Base-by-base conservation (phyloP, 1,284 basidiomycete species). In the Ustilago hordei region DNA sequence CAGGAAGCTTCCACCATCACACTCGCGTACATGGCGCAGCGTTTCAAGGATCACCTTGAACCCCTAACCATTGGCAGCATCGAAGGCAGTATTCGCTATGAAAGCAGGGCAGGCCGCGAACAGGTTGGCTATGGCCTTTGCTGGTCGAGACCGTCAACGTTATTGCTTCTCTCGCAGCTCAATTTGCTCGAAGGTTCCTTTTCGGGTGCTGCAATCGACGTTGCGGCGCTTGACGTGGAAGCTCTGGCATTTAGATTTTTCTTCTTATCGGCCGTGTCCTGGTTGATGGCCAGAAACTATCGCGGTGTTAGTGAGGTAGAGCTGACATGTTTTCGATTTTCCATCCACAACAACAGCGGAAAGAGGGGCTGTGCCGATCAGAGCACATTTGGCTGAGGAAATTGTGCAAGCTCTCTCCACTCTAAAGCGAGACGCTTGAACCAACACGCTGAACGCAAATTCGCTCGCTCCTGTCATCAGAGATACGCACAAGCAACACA, bases 351-450 rank as follows among this genome's bases (percentile, higher is more conserved):
- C 31, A 19, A 45, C 35, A 35, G 34, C 12, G 19, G 39, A 2
- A 13, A 41, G 36, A 55, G 58, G 47, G 69, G 64, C 70, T 72
- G 70, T 72, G 70, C 45, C 64, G 70, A 68, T 73, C 64, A 64
- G 19, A 55, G 48, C 60, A 41, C 60, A 55, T 34, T 15, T 48
- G 4, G 38, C 38, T 39, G 43, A 55, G 39, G 47, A 60, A 69
- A 64, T 41, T 61, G 52, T 50, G 59, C 45, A 56, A 55, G 59
- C 59, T 70, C 45, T 65, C 69, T 70, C 69, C 69, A 64, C 68
- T 64, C 60, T 56, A 8, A 8, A 12, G 11, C 17, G 36, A 9
- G 6, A 9, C 28, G 19, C 19, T 19, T 47, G 19, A 59, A 63
- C 61, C 67, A 69, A 69, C 67, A 64, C 23, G 23, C 67, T 52